A percentile compares a stretch with the other conserved stretches of the same genome.
These are phyloP conservation scores for Leccinum longicurvipes DNA, from an alignment of 768 basidiomycete genomes.

Conservation along the genomic window DNA sequence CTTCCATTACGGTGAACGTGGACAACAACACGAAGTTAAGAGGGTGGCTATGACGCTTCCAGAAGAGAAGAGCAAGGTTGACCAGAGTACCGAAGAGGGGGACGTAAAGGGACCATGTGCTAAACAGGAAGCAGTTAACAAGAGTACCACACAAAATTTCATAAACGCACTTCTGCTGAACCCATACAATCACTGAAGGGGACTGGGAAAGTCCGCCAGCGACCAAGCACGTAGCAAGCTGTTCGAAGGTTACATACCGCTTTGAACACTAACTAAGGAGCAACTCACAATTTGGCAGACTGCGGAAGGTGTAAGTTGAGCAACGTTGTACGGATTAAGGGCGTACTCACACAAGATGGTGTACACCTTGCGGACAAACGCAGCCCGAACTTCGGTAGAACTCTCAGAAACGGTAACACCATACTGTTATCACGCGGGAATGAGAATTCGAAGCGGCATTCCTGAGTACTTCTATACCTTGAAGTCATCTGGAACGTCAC, in stretches of 20 bases:
- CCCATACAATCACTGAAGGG: slow-evolving; percentile 59
- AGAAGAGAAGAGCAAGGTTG: slow-evolving; percentile 78
- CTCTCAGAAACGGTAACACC: slow-evolving; percentile 79
- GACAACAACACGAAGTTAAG: slow-evolving; percentile 82
- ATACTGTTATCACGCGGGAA: slow-evolving; percentile 46
- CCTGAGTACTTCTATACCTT: slow-evolving; percentile 51
- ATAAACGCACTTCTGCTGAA: slow-evolving; percentile 60
- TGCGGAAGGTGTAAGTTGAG: slow-evolving; percentile 27
- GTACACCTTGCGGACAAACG: slow-evolving; percentile 91
- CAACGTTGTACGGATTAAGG: background rate
- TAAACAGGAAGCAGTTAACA: slow-evolving; percentile 25
- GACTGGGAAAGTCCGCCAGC: slow-evolving; percentile 70
- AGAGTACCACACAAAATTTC: background rate
- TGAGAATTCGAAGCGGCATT: slow-evolving; percentile 4
- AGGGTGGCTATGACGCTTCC: slow-evolving; percentile 91
- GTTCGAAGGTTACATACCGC: slow-evolving; percentile 4
- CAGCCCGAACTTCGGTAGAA: slow-evolving; percentile 71
- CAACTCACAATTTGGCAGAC: slow-evolving; percentile 68
- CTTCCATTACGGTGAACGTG: slow-evolving; percentile 88
- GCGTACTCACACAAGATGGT: slow-evolving; percentile 73
- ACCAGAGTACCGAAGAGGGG: slow-evolving; percentile 76
- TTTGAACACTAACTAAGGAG: background rate
- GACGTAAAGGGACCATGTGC: slow-evolving; percentile 77
- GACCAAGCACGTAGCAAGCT: slow-evolving; percentile 77
- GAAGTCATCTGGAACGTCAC: slow-evolving; percentile 90